Base-by-base conservation (phyloP, 1,284 basidiomycete species). In the Xerocomus minutiporus region DNA sequence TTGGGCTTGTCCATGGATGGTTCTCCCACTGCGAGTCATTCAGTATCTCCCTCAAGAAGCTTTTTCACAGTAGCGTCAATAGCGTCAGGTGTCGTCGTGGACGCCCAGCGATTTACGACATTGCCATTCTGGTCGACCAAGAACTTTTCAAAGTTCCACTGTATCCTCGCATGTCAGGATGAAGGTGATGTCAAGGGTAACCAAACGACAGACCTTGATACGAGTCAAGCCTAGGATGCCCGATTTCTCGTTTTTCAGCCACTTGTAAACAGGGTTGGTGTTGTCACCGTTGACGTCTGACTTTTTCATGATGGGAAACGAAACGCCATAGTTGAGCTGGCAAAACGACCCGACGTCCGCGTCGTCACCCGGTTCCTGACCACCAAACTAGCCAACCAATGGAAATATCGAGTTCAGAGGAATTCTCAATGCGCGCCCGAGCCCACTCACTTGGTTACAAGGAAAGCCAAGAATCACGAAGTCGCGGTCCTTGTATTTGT, bases 261-360 rank as follows among this genome's bases (percentile, higher is more conserved):
- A 95, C 56, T 88, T 81, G 76, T 83, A 95, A 8, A 93, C 89
- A 26, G 26, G 80, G 71, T 91, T 93, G 42, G 82, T 78, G 57
- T 73, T 72, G 63, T 86, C 81, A 11, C 93, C 93, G 68, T 96
- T 97, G 51, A 96, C 93, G 50, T 96, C 88, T n/a, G 88, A 86
- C 73, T 93, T 93, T 73, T 83, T 85, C 81, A 91, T 89, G 50
- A 93, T 75, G 7, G 88, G 88, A 75, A 93, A 93, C 6, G 79
- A 81, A 20, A 93, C 90, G 29, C 89, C 89, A 64, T 92, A 85
- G 74, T 93, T 93, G 58, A 81, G 64, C 53, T 76, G 72, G 69
- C 84, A 88, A 68, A 86, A 87, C 63, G 84, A 75, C 25, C 74
- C 76, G 60, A 92, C 88, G 35, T 79, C 77, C 6, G 75, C 77